Evolutionary conservation across 1,284 basidiomycete species (phyloP), one percentile per base, ranked within the genome.

Genomic region (Coriolopsis trogii): DNA sequence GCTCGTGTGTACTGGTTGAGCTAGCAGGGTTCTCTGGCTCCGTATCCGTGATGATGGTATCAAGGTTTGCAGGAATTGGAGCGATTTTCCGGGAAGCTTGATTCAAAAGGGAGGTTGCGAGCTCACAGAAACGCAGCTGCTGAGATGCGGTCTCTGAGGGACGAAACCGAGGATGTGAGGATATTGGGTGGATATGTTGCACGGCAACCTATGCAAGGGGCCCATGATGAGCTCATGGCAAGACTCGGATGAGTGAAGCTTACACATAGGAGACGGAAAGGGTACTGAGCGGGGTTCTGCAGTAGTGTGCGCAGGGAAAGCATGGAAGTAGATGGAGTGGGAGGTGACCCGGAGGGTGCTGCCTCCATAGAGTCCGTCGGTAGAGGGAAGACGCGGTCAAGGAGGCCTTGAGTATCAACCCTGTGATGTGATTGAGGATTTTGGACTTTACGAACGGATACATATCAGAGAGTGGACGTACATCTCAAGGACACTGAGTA

Each of bases 401-500:
- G 81, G 3, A 91, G 74, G 46, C 84, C 85, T 60, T 89, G 88
- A 0, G 77, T 77, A 66, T 91, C 89, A 51, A 82, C 73, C 62
- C 87, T 89, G 64, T 38, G 52, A 28, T 38, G 33, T 15, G 8
- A 28, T 36, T 15, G 23, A 42, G 42, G 36, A 48, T 13, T 12
- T 26, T 57, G 41, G n/a, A n/a, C n/a, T n/a, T n/a, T n/a, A n/a
- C n/a, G n/a, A 61, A 41, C 31, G 15, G 21, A 37, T 21, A 30
- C 15, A 37, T 36, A 49, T 18, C 18, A 39, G 16, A 13, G 26
- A 42, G 41, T 37, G 46, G 6, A 59, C 84, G 58, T 62, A 91
- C 85, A 82, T 75, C 67, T 90, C 84, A 46, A 95, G 80, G 38
- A 94, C 82, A 54, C 86, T 82, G 37, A 95, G 79, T 49, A 91